Evolutionary conservation across 495 filamentous ascomycete species (phyloP).

Genomic region (Trichoderma virens): DNA sequence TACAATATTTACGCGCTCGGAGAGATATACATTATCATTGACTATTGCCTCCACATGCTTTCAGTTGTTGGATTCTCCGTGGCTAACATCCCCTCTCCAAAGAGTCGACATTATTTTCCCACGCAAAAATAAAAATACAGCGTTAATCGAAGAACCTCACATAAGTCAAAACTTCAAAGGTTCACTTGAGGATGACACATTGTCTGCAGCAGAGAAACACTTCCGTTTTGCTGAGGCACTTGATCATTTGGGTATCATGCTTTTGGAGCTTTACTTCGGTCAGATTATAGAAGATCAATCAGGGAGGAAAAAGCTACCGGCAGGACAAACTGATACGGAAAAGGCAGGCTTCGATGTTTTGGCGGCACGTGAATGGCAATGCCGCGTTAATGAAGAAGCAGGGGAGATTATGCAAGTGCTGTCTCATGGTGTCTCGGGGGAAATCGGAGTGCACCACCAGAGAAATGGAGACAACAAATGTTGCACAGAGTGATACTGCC

Average conservation of each 20-base stretch:
- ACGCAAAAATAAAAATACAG: neutral
- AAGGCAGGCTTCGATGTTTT: conserved; percentile 18
- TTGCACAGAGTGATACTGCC: conserved; percentile 13
- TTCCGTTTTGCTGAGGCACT: conserved; percentile 26
- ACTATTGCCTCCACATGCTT: conserved; percentile 19
- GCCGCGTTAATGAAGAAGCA: conserved; percentile 24
- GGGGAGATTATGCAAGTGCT: conserved; percentile 27
- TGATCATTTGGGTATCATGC: conserved; percentile 51
- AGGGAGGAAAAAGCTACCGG: conserved; percentile 14
- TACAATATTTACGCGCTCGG: conserved; percentile 9
- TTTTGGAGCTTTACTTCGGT: conserved; percentile 35
- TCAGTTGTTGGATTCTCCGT: conserved; percentile 17
- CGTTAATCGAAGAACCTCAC: conserved; percentile 15
- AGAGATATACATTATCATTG: conserved; percentile 14
- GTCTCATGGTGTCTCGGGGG: conserved; percentile 29
- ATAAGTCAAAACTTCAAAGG: conserved; percentile 24
- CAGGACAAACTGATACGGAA: conserved; percentile 9
- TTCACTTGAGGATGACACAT: conserved; percentile 46
- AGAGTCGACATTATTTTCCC: conserved; percentile 18
- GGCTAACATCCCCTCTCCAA: conserved; percentile 11
- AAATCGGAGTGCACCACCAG: neutral
- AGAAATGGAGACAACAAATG: conserved; percentile 16
- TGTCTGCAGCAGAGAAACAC: conserved; percentile 35
- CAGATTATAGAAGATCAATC: conserved; percentile 18
- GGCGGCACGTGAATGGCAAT: conserved; percentile 23